Evolutionary conservation across 2,329 filamentous ascomycete genomes (phyloP).

Genomic region (Dothidotthia symphoricarpi): DNA sequence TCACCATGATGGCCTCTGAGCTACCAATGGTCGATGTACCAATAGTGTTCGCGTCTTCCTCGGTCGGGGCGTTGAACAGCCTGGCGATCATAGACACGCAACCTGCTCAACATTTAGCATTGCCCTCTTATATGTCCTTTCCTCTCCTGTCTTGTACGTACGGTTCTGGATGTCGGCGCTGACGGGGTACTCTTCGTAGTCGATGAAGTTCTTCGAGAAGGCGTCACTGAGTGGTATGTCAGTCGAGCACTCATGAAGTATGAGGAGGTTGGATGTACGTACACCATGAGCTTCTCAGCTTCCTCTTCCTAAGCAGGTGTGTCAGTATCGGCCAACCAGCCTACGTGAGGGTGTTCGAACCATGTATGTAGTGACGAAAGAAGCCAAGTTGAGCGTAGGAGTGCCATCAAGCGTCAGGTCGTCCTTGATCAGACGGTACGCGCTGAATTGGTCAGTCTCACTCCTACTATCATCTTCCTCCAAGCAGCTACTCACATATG

Average conservation of each 20-base stretch:
- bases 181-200: constrained; percentile 53
- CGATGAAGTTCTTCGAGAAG: constrained; percentile 85
- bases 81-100: constrained; percentile 60
- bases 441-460: constrained; percentile 39
- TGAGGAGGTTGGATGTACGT: constrained; percentile 45
- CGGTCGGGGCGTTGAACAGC: constrained; percentile 76
- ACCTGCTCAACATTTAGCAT: constrained; percentile 11
- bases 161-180: constrained; percentile 70
- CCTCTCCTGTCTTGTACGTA: constrained; percentile 70
- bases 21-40: constrained; percentile 87
- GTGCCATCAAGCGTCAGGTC: constrained; percentile 84
- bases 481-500: constrained; percentile 55
- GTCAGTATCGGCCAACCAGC: constrained; percentile 6
- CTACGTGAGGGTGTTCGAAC: constrained; percentile 51
- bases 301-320: constrained; percentile 69
- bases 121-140: constrained; percentile 57
- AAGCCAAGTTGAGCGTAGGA: constrained; percentile 65
- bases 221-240: constrained; percentile 54
- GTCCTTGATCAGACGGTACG: constrained; percentile 92
- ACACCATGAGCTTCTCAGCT: constrained; percentile 88
- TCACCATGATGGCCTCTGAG: constrained; percentile 69
- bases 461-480: not conserved
- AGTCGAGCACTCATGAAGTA: constrained; percentile 1
- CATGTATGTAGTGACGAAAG: constrained; percentile 97
- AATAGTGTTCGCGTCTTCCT: constrained; percentile 63